phyloP scores from a whole-genome alignment of 1,284 basidiomycete species.

The Cutaneotrichosporon cavernicola region DNA sequence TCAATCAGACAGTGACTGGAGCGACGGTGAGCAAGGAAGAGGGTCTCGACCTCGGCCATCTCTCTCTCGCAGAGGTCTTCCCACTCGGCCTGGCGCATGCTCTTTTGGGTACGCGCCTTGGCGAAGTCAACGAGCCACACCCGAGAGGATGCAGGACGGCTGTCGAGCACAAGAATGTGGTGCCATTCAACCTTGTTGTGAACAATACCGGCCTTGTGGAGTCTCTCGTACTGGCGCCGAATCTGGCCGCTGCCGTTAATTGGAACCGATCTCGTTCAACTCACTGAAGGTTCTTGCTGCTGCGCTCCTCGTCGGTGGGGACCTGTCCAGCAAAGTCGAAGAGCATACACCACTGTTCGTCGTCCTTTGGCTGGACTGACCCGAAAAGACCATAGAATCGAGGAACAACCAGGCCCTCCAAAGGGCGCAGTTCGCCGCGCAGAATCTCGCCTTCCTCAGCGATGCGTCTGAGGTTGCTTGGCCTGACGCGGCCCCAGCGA shows the following conservation, averaged over 20 bases:
- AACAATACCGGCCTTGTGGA: conserved; percentile 18
- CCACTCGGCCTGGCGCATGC: conserved; percentile 10
- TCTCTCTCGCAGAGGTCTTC: background rate
- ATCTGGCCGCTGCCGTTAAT: conserved; percentile 9
- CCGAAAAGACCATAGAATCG: conserved; percentile 18
- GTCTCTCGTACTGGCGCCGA: conserved; percentile 10
- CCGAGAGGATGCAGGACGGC: background rate
- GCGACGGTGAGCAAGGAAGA: background rate
- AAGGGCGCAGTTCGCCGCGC: conserved; percentile 7
- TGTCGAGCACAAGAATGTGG: conserved; percentile 11
- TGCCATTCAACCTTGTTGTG: conserved; percentile 19
- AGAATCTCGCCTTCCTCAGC: conserved; percentile 7
- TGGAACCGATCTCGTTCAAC: background rate
- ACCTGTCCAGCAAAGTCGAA: conserved; percentile 17
- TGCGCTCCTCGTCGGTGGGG: conserved; percentile 5
- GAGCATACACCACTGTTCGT: conserved; percentile 17
- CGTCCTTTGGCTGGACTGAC: conserved; percentile 8
- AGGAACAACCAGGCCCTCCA: conserved; percentile 19
- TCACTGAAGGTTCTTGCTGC: conserved; percentile 4
- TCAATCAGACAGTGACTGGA: background rate
- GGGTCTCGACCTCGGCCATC: conserved; percentile 4
- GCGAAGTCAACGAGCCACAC: conserved; percentile 17
- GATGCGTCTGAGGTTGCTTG: background rate
- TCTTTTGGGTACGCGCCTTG: background rate
- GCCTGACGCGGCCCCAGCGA: background rate